Percentiles rank a stretch among this genome's conserved stretches.
phyloP scores from a whole-genome alignment of 768 basidiomycete genomes.

The Leccinum arenicola region DNA sequence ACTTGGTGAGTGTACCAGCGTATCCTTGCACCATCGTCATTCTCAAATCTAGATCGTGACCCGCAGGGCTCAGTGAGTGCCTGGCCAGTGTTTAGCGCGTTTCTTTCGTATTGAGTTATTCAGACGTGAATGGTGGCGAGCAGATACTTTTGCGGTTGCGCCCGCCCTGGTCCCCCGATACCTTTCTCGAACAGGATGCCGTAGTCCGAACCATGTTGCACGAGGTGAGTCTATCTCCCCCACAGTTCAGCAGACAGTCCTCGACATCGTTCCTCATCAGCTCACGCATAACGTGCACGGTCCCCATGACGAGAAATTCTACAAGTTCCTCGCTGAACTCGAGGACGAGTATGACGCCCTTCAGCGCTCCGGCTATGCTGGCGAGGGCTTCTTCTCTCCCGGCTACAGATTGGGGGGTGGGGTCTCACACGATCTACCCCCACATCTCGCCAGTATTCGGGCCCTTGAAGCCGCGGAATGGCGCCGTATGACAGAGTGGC shows the following conservation, averaged over 20 bases:
- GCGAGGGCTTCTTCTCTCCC: constrained; percentile 86
- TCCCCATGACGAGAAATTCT: constrained; percentile 84
- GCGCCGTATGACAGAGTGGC: constrained; percentile 43
- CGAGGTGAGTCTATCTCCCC: constrained; percentile 49
- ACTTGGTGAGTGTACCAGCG: constrained; percentile 50
- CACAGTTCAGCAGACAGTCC: neutral
- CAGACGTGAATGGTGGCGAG: constrained; percentile 76
- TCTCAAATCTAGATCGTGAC: constrained; percentile 8
- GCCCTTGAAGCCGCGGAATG: constrained; percentile 83
- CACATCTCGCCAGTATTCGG: constrained; percentile 58
- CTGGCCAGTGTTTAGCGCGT: neutral
- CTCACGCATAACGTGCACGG: constrained; percentile 88
- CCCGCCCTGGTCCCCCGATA: constrained; percentile 61
- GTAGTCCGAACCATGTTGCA: constrained; percentile 87
- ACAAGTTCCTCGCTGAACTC: constrained; percentile 65
- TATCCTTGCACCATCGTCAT: neutral
- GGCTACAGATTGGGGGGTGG: constrained; percentile 69
- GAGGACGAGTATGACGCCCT: constrained; percentile 86
- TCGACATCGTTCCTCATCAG: constrained; percentile 35
- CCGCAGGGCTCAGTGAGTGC: constrained; percentile 38
- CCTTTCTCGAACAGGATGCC: constrained; percentile 73
- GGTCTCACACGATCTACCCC: constrained; percentile 65
- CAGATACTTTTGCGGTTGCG: constrained; percentile 84
- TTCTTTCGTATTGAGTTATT: constrained; percentile 4
- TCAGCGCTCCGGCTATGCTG: constrained; percentile 77